These are phyloP conservation scores for Gentiana dahurica DNA, from an alignment of 257 asterid genomes.

Conservation along the genomic window DNA sequence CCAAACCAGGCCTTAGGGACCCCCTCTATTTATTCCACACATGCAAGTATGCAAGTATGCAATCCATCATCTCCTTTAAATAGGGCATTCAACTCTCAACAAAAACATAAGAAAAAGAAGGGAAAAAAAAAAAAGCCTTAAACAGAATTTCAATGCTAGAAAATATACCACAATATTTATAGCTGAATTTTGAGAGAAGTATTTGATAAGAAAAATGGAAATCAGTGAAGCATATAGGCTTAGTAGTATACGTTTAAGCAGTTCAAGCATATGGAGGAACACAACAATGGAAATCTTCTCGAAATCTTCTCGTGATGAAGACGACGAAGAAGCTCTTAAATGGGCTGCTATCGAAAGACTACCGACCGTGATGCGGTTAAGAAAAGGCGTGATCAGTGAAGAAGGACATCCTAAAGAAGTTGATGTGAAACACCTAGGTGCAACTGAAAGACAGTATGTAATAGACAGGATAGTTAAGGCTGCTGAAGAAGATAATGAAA, in stretches of 20 bases:
- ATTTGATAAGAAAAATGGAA: neutral
- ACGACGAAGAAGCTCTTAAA: constrained; percentile 4
- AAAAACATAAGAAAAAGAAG: too few species aligned
- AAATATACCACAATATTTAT: too few species aligned
- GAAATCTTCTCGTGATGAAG: neutral
- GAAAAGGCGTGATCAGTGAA: neutral
- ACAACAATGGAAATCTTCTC: neutral
- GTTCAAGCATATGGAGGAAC: neutral
- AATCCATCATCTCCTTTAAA: too few species aligned
- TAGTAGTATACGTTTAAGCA: neutral
- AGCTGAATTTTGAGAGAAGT: too few species aligned
- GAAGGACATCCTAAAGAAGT: constrained; percentile 16
- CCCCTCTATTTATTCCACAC: too few species aligned
- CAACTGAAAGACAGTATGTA: constrained; percentile 22
- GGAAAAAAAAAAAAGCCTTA: too few species aligned
- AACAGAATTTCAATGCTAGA: too few species aligned
- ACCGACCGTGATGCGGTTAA: neutral
- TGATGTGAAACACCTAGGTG: constrained; percentile 21
- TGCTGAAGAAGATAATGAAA: constrained; percentile 27
- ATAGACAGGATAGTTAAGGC: constrained; percentile 24
- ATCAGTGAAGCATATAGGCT: neutral
- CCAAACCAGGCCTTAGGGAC: too few species aligned
- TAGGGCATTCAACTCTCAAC: too few species aligned
- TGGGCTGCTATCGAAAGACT: neutral
- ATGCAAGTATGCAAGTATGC: too few species aligned